Evolutionary conservation across 2,329 filamentous ascomycete species (phyloP).

Genomic region (Pestalotiopsis sp.): DNA sequence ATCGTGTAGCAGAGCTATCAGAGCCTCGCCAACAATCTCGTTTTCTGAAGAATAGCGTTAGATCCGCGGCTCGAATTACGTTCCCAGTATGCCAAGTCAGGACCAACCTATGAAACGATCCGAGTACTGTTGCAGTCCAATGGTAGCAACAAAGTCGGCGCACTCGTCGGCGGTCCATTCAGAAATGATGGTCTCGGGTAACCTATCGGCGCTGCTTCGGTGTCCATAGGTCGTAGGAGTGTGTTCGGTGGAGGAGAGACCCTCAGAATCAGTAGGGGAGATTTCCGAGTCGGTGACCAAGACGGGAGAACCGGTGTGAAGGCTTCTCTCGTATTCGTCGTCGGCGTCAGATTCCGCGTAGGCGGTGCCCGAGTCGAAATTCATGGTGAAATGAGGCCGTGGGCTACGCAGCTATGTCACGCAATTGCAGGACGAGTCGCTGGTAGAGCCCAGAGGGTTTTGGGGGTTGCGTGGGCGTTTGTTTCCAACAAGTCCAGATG

Average conservation of each 20-base stretch:
- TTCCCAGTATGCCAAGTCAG: constrained; percentile 8
- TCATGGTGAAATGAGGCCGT: constrained; percentile 41
- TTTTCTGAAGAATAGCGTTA: constrained; percentile 64
- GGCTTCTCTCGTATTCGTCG: constrained; percentile 79
- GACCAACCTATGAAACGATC: constrained; percentile 79
- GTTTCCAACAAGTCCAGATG: not conserved
- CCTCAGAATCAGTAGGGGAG: constrained; percentile 72
- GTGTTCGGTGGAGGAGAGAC: constrained; percentile 69
- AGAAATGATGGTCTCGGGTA: constrained; percentile 75
- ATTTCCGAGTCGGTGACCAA: constrained; percentile 67
- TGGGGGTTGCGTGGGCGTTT: not conserved
- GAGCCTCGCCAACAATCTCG: constrained; percentile 87
- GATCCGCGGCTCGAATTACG: not conserved
- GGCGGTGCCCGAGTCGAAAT: constrained; percentile 66
- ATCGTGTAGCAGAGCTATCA: constrained; percentile 86
- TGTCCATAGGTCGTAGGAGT: constrained; percentile 79
- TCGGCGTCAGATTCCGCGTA: constrained; percentile 82
- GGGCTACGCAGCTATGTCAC: not conserved
- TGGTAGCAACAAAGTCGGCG: constrained; percentile 80
- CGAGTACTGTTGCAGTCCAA: constrained; percentile 82
- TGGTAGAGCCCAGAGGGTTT: not conserved
- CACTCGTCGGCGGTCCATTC: constrained; percentile 87
- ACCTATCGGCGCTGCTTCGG: constrained; percentile 62
- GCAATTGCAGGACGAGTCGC: not conserved
- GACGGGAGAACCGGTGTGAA: constrained; percentile 67